Evolutionary conservation across 1,139 yeast species (phyloP), one percentile per base, ranked within the genome.

Genomic region (Suhomyces kunorum): DNA sequence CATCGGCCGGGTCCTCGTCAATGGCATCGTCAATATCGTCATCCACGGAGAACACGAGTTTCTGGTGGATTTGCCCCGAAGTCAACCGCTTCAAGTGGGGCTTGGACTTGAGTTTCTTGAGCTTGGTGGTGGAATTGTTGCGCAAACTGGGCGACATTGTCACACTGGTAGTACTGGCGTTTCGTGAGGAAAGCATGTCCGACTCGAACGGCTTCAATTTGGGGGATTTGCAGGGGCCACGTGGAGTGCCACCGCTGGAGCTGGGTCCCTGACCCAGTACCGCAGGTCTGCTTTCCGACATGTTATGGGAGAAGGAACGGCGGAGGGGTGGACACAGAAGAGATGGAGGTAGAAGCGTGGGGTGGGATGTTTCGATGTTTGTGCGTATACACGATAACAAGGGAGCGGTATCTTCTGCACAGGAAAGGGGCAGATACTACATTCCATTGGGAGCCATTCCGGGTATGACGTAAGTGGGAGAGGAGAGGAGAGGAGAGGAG

Each of bases 21-120:
- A 57, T 54, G 34, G 60, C 53, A 35, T 64, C 83, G 51, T 58
- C 56, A 16, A 69, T 63, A 45, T 83, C 87, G 57, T 87, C 95
- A 58, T 87, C 95, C 0, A 86, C 92, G 19, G 86, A 79, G 54
- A 80, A 84, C 2, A 83, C 65, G 30, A 68, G 54, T 43, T 67
- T 69, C 32, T 56, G 47, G 25, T 55, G 64, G 2, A 58, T 50
- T 16, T 45, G 49, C 34, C 43, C 39, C 18, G 55, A 49, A 6
- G 44, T 34, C 19, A 48, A 25, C n/a, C 68, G 47, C 35, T 59
- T 63, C 31, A 65, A 54, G 24, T 48, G 58, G 9, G 58, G 59
- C 34, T 52, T 53, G 34, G 58, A 52, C 43, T 54, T 55, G 43
- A 40, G 43, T 34, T 50, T 59, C 42, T 52, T 53, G 32, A 54